Base-by-base conservation (phyloP, 1,139 yeast genomes). In the Maudiozyma humilis region DNA sequence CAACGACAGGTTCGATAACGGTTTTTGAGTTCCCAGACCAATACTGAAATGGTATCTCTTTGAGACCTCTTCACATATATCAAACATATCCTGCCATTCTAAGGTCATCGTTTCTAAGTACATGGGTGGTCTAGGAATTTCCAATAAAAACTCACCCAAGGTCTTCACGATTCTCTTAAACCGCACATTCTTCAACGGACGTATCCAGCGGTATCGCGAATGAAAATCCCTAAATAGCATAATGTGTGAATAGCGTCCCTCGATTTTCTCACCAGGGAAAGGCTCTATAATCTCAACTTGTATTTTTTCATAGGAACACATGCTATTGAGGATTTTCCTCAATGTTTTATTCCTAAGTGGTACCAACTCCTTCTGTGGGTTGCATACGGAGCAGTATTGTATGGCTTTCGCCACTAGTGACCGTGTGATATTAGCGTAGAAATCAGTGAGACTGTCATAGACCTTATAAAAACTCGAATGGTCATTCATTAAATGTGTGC, bases 221-320 rank as follows among this genome's bases (percentile, higher is more conserved):
- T 51, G 47, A 40, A 53, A 62, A 41, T 62, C 65, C 40, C 62
- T 52, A 30, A 54, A 51, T 36, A 49, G 55, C 29, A 62, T 43
- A 12, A 62, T 49, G 42, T 59, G 57, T 5, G 62, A 47, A 43
- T 54, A 61, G 35, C 47, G 54, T 4, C 54, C 56, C 38, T 54
- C 60, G 17, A 62, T 56, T 17, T 45, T 43, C 15, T 50, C 47
- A 20, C 45, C 49, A 7, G 48, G 49, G 47, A 59, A 55, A 14
- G 63, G 58, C 25, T 51, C 46, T 34, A 60, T 47, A 2, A 59
- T 44, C 44, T 62, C 65, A 13, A 63, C 36, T 37, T 61, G 63
- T 7, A 61, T 45, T 40, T 64, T 47, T 35, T 62, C 66, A 18
- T 60, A 46, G 1, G 64, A 62, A 40, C 59, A 29, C 20, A 56